Evolutionary conservation across 441 rosid species (phyloP).

Genomic region (Viola pubescens): DNA sequence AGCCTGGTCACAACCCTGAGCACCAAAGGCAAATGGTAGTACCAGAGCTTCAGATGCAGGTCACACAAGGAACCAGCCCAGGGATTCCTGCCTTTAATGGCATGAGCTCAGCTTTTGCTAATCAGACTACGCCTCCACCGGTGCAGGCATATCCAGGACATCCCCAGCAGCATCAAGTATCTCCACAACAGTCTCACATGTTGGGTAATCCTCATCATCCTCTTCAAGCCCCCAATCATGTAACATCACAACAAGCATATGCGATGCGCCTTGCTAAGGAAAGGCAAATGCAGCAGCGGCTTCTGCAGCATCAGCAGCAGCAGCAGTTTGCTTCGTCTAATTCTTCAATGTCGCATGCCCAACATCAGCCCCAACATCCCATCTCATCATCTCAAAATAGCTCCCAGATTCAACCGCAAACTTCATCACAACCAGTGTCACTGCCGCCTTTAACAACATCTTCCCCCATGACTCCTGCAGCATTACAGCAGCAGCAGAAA

Average conservation of each 20-base stretch:
- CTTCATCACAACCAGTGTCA: constrained; percentile 51
- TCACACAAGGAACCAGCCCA: constrained; percentile 58
- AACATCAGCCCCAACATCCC: constrained; percentile 62
- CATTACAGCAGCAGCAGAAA: constrained; percentile 51
- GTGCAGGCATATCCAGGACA: constrained; percentile 66
- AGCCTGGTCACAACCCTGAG: constrained; percentile 51
- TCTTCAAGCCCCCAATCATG: constrained; percentile 61
- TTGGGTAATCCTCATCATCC: constrained; percentile 52
- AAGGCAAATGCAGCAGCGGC: constrained; percentile 77
- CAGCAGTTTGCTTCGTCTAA: constrained; percentile 63
- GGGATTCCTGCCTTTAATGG: constrained; percentile 66
- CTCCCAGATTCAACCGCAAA: constrained; percentile 62
- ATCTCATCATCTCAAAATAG: constrained; percentile 59
- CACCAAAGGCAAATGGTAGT: constrained; percentile 57
- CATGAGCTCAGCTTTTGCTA: constrained; percentile 58
- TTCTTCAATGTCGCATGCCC: constrained; percentile 50
- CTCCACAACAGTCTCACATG: constrained; percentile 62
- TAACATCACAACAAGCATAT: constrained; percentile 66
- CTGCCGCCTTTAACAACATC: constrained; percentile 44
- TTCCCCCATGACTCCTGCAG: constrained; percentile 59
- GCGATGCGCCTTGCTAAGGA: constrained; percentile 58
- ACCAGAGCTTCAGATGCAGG: constrained; percentile 68
- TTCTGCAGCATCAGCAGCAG: constrained; percentile 54
- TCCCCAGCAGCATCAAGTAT: constrained; percentile 67
- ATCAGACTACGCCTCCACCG: constrained; percentile 59